Percentiles rank a stretch among this genome's conserved stretches.
Conservation (phyloP, 352 stramenopile genomes). For the Pythium aphanidermatum region DNA sequence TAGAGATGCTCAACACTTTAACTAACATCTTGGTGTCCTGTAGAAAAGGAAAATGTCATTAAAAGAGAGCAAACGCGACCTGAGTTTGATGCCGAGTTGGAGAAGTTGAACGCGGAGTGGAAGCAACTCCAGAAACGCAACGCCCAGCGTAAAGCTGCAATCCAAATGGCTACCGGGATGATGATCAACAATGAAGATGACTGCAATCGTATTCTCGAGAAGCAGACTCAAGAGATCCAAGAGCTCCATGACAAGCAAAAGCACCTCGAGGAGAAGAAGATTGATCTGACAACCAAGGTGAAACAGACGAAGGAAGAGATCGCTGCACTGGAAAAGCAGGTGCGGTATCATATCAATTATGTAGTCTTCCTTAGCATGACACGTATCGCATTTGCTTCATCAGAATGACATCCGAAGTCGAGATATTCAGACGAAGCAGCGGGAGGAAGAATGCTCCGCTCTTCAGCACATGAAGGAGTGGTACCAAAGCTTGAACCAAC, state of each 20-base stretch:
- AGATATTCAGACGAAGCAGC: constrained; percentile 64
- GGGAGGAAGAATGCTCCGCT: constrained; percentile 61
- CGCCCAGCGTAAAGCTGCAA: constrained; percentile 56
- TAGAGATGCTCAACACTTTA: too few relatives aligned
- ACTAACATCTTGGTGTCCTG: background rate
- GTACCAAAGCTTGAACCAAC: constrained; percentile 59
- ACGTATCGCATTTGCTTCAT: background rate
- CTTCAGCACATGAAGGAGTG: constrained; percentile 73
- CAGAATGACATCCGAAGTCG: constrained; percentile 65
- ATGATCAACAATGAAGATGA: constrained; percentile 83
- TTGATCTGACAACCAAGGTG: constrained; percentile 62
- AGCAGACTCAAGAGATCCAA: constrained; percentile 67
- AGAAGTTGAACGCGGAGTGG: constrained; percentile 46
- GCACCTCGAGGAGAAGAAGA: constrained; percentile 60
- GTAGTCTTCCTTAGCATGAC: background rate
- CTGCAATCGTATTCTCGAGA: constrained; percentile 59
- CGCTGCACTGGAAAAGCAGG: constrained; percentile 46
- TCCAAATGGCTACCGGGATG: constrained; percentile 60
- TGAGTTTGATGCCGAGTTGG: constrained; percentile 43
- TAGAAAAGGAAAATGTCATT: constrained; percentile 43
- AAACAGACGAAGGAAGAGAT: constrained; percentile 58
- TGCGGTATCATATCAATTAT: too few relatives aligned
- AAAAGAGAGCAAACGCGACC: constrained; percentile 31
- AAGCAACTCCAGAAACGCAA: constrained; percentile 72
- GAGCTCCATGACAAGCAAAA: constrained; percentile 67